Base-by-base conservation (phyloP, 176 grass and related monocot genomes). In the Melocanna baccifera region DNA sequence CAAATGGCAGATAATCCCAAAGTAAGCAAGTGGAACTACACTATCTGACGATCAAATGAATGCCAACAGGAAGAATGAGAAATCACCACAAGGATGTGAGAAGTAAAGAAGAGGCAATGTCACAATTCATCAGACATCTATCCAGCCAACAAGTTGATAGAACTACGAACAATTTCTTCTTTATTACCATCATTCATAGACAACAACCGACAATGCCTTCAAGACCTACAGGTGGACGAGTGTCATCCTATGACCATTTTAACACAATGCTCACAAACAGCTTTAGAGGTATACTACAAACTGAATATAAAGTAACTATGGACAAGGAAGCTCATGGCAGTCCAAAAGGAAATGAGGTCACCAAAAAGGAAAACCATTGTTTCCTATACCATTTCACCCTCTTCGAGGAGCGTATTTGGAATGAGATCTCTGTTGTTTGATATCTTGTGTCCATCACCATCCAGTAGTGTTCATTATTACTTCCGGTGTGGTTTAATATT, bases 401-500 rank as follows among this genome's bases (percentile, higher is more conserved):
- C 70, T n/a, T 46, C 2, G 20, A 81, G 76, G 62, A 83, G 13
- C 5, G 59, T 52, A 37, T 72, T 82, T 82, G 53, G 19, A 48
- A 58, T 48, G 30, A 36, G 42, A 76, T 62, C 18, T 53, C 13
- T 22, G 15, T 63, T 69, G 63, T 28, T 78, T 78, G 28, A 77
- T 39, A 41, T n/a, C 34, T 8, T 10, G 19, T 66, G 64, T 67
- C 45, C 57, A 79, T 30, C 4, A 6, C 50, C n/a, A 83, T 74
- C 58, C 9, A 2, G 47, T 1, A 20, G 23, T 40, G 67, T 42
- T 71, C 26, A 43, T 83, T 67, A 30, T 65, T 71, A 73, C 20
- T 34, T 62, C 45, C 1, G 39, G 32, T 68, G 74, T 34, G 82
- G 63, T 43, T 85, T 97, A 36, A 9, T 32, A 77, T 83, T 91